Percentiles rank a stretch among this genome's conserved stretches.
phyloP scores from a whole-genome alignment of 2,329 filamentous ascomycete genomes.

The Colletotrichum endophyticum region DNA sequence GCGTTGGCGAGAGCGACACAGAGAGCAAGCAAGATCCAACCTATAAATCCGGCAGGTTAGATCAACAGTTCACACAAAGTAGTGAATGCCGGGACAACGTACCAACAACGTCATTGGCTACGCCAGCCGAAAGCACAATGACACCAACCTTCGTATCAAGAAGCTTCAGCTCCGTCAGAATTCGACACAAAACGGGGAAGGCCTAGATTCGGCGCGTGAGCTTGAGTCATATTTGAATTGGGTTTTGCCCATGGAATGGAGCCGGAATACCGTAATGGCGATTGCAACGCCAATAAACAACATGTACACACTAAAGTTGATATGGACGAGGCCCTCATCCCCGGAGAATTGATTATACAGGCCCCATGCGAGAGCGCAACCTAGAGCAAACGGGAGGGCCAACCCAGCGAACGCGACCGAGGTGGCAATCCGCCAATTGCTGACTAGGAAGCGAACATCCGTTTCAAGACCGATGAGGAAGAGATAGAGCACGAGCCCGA shows the following conservation, averaged over 20 bases:
- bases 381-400: conserved; percentile 81
- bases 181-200: conserved; percentile 91
- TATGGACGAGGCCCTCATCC: conserved; percentile 42
- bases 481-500: conserved; percentile 83
- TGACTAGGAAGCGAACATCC: conserved; percentile 76
- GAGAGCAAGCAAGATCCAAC: conserved; percentile 88
- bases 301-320: conserved; percentile 60
- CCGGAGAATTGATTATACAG: conserved; percentile 75
- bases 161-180: conserved; percentile 88
- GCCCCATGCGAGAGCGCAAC: conserved; percentile 80
- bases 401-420: conserved; percentile 82
- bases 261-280: conserved; percentile 71
- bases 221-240: background rate
- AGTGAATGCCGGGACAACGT: conserved; percentile 65
- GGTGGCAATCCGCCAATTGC: conserved; percentile 81
- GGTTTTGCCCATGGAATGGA: no score
- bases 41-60: conserved; percentile 50
- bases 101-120: conserved; percentile 82
- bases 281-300: conserved; percentile 91
- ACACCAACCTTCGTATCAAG: conserved; percentile 84
- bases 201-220: conserved; percentile 40
- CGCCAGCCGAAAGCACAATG: conserved; percentile 87
- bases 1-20: conserved; percentile 95
- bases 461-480: conserved; percentile 90
- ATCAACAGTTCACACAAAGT: conserved; percentile 34